phyloP scores from a whole-genome alignment of 2,329 filamentous ascomycete species.

The Xenoacremonium recifei region DNA sequence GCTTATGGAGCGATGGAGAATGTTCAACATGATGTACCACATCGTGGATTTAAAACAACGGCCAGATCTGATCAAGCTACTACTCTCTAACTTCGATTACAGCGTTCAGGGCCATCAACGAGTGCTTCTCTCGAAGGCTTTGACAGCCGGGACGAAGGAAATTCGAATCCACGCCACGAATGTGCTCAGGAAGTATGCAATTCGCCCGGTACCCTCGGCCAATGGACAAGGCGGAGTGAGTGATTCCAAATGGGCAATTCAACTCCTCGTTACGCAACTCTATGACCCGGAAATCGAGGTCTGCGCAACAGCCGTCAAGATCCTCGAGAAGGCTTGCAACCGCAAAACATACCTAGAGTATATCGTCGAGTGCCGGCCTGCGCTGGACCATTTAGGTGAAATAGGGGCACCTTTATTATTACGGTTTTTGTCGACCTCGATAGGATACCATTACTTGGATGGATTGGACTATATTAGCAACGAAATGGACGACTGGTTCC shows the following conservation, averaged over 20 bases:
- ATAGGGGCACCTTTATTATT: constrained; percentile 91
- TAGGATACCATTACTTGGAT: constrained; percentile 96
- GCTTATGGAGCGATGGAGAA: constrained; percentile 93
- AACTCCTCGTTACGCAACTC: constrained; percentile 93
- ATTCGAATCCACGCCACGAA: constrained; percentile 90
- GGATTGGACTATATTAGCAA: constrained; percentile 98
- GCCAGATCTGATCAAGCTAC: constrained; percentile 84
- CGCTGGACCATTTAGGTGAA: constrained; percentile 91
- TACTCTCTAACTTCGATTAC: constrained; percentile 92
- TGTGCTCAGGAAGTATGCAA: constrained; percentile 82
- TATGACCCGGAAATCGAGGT: constrained; percentile 98
- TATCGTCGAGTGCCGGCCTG: constrained; percentile 92
- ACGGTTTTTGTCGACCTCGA: constrained; percentile 91
- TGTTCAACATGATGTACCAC: constrained; percentile 99
- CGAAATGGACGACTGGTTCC: constrained; percentile 99
- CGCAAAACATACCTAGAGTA: constrained; percentile 88
- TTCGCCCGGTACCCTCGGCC: constrained; percentile 39
- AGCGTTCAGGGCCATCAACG: constrained; percentile 83
- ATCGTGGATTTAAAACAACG: constrained; percentile 90
- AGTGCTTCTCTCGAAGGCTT: constrained; percentile 87
- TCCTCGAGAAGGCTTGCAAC: constrained; percentile 96
- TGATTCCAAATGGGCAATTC: constrained; percentile 93
- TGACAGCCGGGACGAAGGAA: constrained; percentile 87
- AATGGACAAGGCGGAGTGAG: constrained; percentile 42
- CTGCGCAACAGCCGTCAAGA: constrained; percentile 93